Percentiles rank a stretch among this genome's conserved stretches.
phyloP scores from a whole-genome alignment of 2,329 filamentous ascomycete species.

The Fragosphaeria purpurea region DNA sequence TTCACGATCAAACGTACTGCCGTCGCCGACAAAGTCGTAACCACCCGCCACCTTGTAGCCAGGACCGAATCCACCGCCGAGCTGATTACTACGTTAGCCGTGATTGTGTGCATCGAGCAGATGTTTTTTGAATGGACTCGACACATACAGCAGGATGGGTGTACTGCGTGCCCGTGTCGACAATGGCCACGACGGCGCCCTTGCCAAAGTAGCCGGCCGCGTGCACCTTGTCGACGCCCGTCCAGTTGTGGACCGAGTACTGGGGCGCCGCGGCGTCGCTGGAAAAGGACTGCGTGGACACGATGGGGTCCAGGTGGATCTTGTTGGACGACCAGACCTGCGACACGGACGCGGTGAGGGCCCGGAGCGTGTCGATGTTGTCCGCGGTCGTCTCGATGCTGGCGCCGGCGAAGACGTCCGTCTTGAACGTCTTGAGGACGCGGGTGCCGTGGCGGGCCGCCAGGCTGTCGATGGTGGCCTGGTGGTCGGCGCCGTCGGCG shows the following conservation, averaged over 20 bases:
- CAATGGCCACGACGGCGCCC: constrained; percentile 12
- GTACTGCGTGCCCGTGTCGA: constrained; percentile 15
- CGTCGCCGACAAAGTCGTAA: constrained; percentile 12
- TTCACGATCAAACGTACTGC: neutral
- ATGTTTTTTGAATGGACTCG: neutral
- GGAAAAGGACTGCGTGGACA: constrained; percentile 9
- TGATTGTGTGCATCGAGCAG: too few relatives aligned
- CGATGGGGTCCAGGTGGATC: constrained; percentile 13
- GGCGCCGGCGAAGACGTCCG: constrained; percentile 15
- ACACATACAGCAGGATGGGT: constrained; percentile 11
- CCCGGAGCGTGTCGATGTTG: constrained; percentile 14
- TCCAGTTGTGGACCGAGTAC: constrained; percentile 15
- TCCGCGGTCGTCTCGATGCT: constrained; percentile 12
- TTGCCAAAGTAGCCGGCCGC: constrained; percentile 10
- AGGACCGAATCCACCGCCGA: constrained; percentile 11
- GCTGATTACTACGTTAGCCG: neutral
- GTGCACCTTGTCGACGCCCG: constrained; percentile 15
- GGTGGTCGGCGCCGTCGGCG: constrained; percentile 1
- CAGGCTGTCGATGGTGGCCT: neutral
- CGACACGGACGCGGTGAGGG: constrained; percentile 7
- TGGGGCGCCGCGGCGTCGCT: constrained; percentile 12
- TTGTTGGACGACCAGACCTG: constrained; percentile 17
- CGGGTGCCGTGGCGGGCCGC: neutral
- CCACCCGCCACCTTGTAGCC: constrained; percentile 12
- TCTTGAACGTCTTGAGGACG: constrained; percentile 6